Base-by-base conservation (phyloP, 352 stramenopile genomes). In the Globisporangium paddicum region DNA sequence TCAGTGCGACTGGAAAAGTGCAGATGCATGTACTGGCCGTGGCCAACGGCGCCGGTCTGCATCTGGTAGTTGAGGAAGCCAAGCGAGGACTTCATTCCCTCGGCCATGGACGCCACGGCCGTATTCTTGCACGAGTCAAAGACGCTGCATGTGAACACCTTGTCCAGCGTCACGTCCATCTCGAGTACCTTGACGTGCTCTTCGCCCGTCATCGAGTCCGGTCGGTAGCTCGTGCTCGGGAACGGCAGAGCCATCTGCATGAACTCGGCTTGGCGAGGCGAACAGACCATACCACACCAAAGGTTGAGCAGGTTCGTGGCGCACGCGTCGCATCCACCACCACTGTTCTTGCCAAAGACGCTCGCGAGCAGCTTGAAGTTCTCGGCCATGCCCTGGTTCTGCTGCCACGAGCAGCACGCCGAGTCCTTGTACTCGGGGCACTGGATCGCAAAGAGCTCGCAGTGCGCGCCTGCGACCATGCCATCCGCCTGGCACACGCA, bases 1-100 rank as follows among this genome's bases (percentile, higher is more conserved):
- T 3, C 38, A 26, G 71, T 73, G 4, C 54, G 71, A 16, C 55
- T 65, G 59, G 79, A 75, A 47, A 96, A 96, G 6, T 75, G 63
- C 48, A 95, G 62, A 21, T 82, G 80, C 63, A 96, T 83, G 62
- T 82, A 96, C 63, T 96, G 78, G n/a, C 87, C 87, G 62, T 96
- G 87, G 34, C 86, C 83, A 30, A 96, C 74, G 6, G 86, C 87
- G 5, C 86, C 87, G 3, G 86, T 92, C 67, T 96, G 87, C 67
- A 89, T 82, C 64, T 96, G 87, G 62, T 93, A 96, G 60, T 93
- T 95, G 25, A 96, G 71, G 51, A 96, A 92, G 6, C 87, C 87
- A 13, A 95, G 64, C 14, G 81, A 91, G 28, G 82, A 92, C 68
- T 92, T 90, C 73, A 95, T 86, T 14, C 72, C 79, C 14, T 85